Evolutionary conservation across 441 rosid species (phyloP).

Genomic region (Eutrema salsugineum): DNA sequence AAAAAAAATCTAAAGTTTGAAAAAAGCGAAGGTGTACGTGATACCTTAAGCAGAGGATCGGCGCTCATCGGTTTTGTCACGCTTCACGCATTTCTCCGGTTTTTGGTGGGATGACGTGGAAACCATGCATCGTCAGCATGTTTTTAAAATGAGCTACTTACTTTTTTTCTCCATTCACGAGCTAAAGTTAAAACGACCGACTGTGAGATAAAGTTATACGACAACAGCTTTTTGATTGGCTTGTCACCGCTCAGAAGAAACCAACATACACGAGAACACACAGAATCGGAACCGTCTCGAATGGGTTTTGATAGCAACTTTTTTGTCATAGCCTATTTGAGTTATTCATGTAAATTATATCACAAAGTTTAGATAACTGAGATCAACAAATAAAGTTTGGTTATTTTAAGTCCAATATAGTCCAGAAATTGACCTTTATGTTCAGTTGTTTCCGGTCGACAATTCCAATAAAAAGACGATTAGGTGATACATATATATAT

Average conservation of each 20-base stretch:
- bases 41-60: background rate
- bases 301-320: background rate
- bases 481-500: conserved; percentile 19
- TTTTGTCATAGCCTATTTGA: background rate
- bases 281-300: conserved; percentile 30
- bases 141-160: conserved; percentile 29
- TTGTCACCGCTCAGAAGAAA: conserved; percentile 13
- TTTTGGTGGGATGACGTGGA: conserved; percentile 56
- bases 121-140: conserved; percentile 45
- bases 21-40: conserved; percentile 32
- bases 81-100: conserved; percentile 51
- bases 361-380: conserved; percentile 8
- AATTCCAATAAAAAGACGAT: conserved; percentile 25
- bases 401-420: background rate
- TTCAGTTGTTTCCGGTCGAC: conserved; percentile 15
- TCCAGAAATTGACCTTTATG: background rate
- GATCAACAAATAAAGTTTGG: background rate
- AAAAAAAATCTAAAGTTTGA: background rate
- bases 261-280: conserved; percentile 6
- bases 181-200: conserved; percentile 13
- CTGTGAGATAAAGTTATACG: conserved; percentile 15
- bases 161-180: conserved; percentile 22
- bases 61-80: conserved; percentile 44
- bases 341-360: conserved; percentile 5
- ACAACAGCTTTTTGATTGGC: conserved; percentile 4